These are phyloP conservation scores for Clavispora vitiphila DNA, from an alignment of 805 yeast species.

Conservation along the genomic window DNA sequence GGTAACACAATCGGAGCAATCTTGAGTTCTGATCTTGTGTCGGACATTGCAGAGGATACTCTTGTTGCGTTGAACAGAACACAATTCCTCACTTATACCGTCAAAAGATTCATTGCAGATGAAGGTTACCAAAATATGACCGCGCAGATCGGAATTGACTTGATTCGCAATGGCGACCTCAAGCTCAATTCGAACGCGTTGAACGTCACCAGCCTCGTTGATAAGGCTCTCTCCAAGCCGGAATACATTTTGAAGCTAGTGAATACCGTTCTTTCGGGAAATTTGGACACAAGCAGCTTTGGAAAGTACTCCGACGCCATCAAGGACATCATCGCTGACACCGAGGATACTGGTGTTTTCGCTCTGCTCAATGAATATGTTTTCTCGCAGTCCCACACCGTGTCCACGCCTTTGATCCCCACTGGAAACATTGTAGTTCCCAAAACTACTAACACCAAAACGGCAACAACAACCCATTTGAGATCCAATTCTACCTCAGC, in stretches of 20 bases:
- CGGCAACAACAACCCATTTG: conserved; percentile 1
- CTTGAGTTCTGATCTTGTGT: conserved; percentile 24
- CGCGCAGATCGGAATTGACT: conserved; percentile 25
- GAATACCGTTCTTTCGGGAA: conserved; percentile 21
- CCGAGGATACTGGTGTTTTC: conserved; percentile 34
- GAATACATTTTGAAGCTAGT: conserved; percentile 16
- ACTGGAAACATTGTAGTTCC: conserved; percentile 15
- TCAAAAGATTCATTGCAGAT: conserved; percentile 31
- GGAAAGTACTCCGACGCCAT: conserved; percentile 30
- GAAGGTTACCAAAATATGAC: conserved; percentile 34
- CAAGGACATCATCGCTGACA: conserved; percentile 24
- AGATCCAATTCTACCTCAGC: not conserved
- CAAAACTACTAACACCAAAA: conserved; percentile 4
- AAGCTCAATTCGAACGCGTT: conserved; percentile 17
- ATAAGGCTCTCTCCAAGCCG: conserved; percentile 22
- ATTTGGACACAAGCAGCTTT: conserved; percentile 10
- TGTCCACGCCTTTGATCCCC: conserved; percentile 13
- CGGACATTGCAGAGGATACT: conserved; percentile 20
- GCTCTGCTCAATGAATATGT: conserved; percentile 32
- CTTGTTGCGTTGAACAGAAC: conserved; percentile 37
- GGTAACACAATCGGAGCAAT: conserved; percentile 25
- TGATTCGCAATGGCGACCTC: conserved; percentile 24
- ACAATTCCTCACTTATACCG: conserved; percentile 32
- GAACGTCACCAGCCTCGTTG: conserved; percentile 25
- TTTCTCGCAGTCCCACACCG: conserved; percentile 22